Base-by-base conservation (phyloP, 495 filamentous ascomycete species). In the Penicillium silybi region DNA sequence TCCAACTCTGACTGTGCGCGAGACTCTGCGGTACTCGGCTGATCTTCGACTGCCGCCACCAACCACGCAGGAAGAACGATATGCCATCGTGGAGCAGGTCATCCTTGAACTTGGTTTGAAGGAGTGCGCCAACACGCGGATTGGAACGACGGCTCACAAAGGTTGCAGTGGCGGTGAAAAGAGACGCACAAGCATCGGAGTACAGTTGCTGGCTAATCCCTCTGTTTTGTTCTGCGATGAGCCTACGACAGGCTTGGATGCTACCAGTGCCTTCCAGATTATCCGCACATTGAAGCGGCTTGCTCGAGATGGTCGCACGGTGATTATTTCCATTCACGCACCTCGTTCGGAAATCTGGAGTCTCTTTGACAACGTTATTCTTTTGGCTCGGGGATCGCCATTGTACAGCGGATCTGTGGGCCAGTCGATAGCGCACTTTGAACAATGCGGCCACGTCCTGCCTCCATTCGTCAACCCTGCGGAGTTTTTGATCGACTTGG, bases 151-250 rank as follows among this genome's bases (percentile, higher is more conserved):
- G 43, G 72, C 78, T 18, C 83, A 87, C 62, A 85, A 85, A 44
- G 86, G 86, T 2, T 90, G 86, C 59, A 88, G 84, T 39, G 86
- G 87, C 8, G 87, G 87, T 2, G 87, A 89, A 62, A 90, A 88
- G 68, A 76, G 87, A 53, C 75, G 87, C 44, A 82, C 81, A 1
- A 86, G 83, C 50, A 85, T 90, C 52, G 87, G 85, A 10, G 86
- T 90, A 19, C 87, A 89, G 65, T 73, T 89, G 48, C 70, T 90
- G 26, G 78, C 85, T 1, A 90, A 89, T 57, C 86, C 87, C 2
- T 88, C 83, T 13, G 79, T 90, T 6, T 58, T 90, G 8, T 90
- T 89, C 57, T 74, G 87, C 13, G 87, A 90, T 48, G 87, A 90
- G 56, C 85, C 87, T 1, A 90, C 87, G 0, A 89, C 87, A 0